phyloP scores from a whole-genome alignment of 2,329 filamentous ascomycete genomes.

The Leptographium radiaticola region DNA sequence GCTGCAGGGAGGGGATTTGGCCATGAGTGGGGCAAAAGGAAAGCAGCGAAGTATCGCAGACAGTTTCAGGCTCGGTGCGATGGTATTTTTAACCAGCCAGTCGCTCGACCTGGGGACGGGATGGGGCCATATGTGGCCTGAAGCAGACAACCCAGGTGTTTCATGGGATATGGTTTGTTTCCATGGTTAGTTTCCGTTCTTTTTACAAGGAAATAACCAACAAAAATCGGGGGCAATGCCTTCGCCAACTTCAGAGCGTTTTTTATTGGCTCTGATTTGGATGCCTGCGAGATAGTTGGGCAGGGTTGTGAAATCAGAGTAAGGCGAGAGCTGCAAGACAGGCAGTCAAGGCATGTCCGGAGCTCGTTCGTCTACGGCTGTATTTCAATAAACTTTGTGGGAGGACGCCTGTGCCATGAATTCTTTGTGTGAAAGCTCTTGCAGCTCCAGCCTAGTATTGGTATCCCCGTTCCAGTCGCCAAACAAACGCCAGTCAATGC shows the following conservation, averaged over 20 bases:
- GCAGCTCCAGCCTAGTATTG: no score
- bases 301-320: background rate
- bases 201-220: slow-evolving; percentile 6
- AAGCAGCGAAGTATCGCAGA: background rate
- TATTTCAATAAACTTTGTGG: background rate
- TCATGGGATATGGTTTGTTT: background rate
- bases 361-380: background rate
- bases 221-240: background rate
- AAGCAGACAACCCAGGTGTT: background rate
- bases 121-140: background rate
- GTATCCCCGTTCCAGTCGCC: background rate
- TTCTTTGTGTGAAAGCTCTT: no score
- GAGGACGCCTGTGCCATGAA: no score
- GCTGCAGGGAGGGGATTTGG: background rate
- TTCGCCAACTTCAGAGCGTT: slow-evolving; percentile 1
- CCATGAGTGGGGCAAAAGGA: background rate
- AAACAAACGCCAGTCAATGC: background rate
- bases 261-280: slow-evolving; percentile 6
- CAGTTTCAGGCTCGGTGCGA: no score
- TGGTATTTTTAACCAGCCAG: no score
- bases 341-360: no score
- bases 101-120: no score
- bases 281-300: background rate
- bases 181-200: slow-evolving; percentile 1
- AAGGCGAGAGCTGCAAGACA: background rate